Conservation (phyloP, 2,329 filamentous ascomycete species). For the Diaporthe ilicicola region DNA sequence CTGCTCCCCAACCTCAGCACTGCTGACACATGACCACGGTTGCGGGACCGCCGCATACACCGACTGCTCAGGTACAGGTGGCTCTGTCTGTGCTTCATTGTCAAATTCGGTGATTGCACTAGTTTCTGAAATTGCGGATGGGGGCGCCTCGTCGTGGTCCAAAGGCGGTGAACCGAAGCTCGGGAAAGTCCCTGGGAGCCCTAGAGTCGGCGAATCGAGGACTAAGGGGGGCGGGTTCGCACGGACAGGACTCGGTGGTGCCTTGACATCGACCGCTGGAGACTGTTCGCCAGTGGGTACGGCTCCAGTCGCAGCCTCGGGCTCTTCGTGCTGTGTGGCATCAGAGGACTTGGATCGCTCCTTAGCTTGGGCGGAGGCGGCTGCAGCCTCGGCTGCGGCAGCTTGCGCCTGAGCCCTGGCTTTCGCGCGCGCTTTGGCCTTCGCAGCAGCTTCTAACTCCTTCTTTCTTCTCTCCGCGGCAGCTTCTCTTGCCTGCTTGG, state of each 20-base stretch:
- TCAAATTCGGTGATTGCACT: conserved; percentile 78
- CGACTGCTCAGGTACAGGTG: conserved; percentile 46
- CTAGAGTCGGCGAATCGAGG: conserved; percentile 71
- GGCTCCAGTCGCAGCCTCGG: conserved; percentile 6
- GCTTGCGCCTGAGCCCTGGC: conserved; percentile 43
- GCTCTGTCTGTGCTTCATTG: conserved; percentile 72
- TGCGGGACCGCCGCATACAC: conserved; percentile 32
- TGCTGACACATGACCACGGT: not conserved
- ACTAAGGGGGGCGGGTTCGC: conserved; percentile 28
- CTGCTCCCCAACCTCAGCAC: conserved; percentile 32
- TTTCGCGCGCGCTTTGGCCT: conserved; percentile 50
- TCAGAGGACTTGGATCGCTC: conserved; percentile 10
- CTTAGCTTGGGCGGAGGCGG: conserved; percentile 22
- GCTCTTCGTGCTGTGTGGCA: not conserved
- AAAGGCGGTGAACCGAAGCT: conserved; percentile 46
- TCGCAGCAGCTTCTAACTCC: conserved; percentile 57
- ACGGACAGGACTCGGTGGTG: conserved; percentile 9
- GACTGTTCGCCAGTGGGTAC: conserved; percentile 31
- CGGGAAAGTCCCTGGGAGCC: conserved; percentile 71
- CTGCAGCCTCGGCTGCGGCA: conserved; percentile 37
- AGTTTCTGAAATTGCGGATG: conserved; percentile 65
- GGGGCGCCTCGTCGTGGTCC: conserved; percentile 58
- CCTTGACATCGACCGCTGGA: conserved; percentile 24
- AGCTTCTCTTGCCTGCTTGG: conserved; percentile 60
- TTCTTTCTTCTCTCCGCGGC: conserved; percentile 63